Base-by-base conservation (phyloP, 108 stramenopile genomes). In the Chaetoceros tenuissimus region DNA sequence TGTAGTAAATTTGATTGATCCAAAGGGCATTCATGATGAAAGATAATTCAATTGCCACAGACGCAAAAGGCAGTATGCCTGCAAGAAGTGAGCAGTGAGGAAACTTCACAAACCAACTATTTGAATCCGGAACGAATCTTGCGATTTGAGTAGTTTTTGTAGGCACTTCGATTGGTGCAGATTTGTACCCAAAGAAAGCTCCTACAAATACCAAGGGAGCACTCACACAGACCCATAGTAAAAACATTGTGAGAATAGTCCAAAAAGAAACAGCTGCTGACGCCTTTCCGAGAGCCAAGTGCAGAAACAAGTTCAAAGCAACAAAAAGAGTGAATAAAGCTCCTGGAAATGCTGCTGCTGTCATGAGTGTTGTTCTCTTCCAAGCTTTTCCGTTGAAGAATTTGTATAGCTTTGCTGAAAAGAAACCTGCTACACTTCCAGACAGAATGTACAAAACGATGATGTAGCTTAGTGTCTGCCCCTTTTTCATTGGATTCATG, bases 1-100 rank as follows among this genome's bases (percentile, higher is more conserved):
- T 93, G 80, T 98, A 99, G 76, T 98, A 99, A 60, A 95, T 85
- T 66, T 97, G 97, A 55, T 95, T 89, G 63, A 97, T 75, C 99
- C 99, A 99, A 55, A 99, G 71, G 46, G 92, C 88, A 31, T 84
- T 86, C 91, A 99, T 96, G 69, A 99, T 96, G 80, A 99, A 99
- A 62, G 95, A 98, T 55, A 98, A 77, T 73, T 99, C 99, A 61
- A 99, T 96, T 79, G 96, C 97, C 40, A 97, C 94, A 17, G 94
- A 94, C 21, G 97, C 97, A 63, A 98, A 99, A 18, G 99, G 99
- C 22, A 99, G 81, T 26, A 99, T 79, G 24, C 97, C 99, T 29
- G 94, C 96, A 40, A 98, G 73, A 2, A 94, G 46, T 57, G 84
- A 78, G 2, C 87, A 84, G 20, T 86, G 57, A 53, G 74, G 69